Conservation (phyloP, 306 rosid genomes). For the Crataegus laevigata region DNA sequence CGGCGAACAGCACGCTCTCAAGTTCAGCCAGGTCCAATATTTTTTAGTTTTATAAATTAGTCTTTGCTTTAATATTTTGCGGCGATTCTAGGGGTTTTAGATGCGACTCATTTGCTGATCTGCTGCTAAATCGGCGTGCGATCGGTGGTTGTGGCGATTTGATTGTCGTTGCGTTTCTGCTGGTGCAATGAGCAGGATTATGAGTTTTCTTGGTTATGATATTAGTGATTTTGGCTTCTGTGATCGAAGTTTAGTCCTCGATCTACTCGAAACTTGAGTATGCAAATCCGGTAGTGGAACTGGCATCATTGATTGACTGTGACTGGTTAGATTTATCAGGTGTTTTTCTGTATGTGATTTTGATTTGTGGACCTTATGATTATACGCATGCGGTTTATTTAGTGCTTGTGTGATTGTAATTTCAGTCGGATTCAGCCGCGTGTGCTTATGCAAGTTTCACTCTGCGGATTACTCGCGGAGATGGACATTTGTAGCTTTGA, state of each 20-base stretch:
- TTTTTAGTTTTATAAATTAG: background rate
- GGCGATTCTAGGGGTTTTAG: background rate
- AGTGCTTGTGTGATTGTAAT: background rate
- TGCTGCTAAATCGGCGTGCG: background rate
- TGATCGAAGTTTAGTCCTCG: background rate
- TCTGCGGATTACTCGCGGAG: background rate
- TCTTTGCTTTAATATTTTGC: background rate
- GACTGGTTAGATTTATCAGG: background rate
- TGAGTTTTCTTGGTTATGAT: background rate
- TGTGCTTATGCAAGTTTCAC: background rate
- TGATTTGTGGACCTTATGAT: background rate
- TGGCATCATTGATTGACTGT: background rate
- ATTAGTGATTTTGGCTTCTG: background rate
- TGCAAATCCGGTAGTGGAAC: background rate
- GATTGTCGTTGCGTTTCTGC: background rate
- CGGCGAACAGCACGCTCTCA: conserved; percentile 88
- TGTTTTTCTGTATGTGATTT: background rate
- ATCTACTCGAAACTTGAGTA: background rate
- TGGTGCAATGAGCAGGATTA: background rate
- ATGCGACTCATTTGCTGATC: background rate
- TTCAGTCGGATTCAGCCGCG: background rate
- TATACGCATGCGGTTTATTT: background rate
- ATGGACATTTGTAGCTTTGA: background rate
- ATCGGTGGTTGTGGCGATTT: background rate
- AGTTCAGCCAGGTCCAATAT: conserved; percentile 75